Conservation (phyloP, 2,329 filamentous ascomycete species). For the Colletotrichum chlorophyti region DNA sequence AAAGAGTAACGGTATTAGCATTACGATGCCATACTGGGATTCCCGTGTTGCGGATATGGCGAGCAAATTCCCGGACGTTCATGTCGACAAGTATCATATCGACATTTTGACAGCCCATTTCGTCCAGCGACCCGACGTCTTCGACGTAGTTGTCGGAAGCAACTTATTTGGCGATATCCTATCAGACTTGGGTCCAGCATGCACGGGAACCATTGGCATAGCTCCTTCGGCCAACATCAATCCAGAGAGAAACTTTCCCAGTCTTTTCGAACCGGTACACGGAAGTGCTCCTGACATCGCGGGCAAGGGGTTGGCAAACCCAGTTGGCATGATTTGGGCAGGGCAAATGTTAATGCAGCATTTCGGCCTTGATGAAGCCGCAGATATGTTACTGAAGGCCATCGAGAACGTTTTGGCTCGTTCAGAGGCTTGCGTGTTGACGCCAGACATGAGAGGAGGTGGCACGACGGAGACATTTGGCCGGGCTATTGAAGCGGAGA, state of each 20-base stretch:
- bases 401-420: slow-evolving; percentile 69
- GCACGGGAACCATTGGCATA: slow-evolving; percentile 76
- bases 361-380: slow-evolving; percentile 39
- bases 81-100: slow-evolving; percentile 70
- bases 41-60: slow-evolving; percentile 63
- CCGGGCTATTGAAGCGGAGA: slow-evolving; percentile 31
- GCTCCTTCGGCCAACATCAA: slow-evolving; percentile 75
- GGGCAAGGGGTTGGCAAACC: slow-evolving; percentile 75
- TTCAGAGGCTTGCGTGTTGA: slow-evolving; percentile 37
- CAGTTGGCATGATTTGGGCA: slow-evolving; percentile 74
- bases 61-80: slow-evolving; percentile 65
- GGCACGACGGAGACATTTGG: slow-evolving; percentile 35
- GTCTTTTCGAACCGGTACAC: slow-evolving; percentile 75
- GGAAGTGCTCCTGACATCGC: slow-evolving; percentile 77
- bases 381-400: slow-evolving; percentile 64
- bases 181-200: slow-evolving; percentile 72
- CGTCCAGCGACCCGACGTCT: slow-evolving; percentile 63
- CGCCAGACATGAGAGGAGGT: slow-evolving; percentile 39
- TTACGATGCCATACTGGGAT: slow-evolving; percentile 74
- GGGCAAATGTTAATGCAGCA: slow-evolving; percentile 79
- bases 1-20: slow-evolving; percentile 70
- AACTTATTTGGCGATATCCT: slow-evolving; percentile 72
- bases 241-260: slow-evolving; percentile 59
- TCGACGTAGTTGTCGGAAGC: slow-evolving; percentile 70
- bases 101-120: slow-evolving; percentile 72